Percentiles rank a stretch among this genome's conserved stretches.
phyloP scores from a whole-genome alignment of 2,329 filamentous ascomycete species.

The Penicillium sp. region DNA sequence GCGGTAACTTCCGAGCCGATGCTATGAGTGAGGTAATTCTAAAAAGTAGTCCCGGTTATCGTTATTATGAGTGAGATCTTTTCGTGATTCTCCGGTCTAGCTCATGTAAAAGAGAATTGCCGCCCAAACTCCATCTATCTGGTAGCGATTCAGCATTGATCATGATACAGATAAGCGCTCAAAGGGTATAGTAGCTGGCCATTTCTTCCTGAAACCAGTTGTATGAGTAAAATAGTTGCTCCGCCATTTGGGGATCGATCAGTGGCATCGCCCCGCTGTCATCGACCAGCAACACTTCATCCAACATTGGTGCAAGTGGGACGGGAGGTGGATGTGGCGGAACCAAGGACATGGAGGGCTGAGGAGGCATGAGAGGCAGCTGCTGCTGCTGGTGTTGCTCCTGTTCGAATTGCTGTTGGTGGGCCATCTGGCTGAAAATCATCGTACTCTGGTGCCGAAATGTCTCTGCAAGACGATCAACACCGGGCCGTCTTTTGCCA shows the following conservation, averaged over 20 bases:
- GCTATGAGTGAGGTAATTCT: no score
- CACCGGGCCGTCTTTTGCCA: constrained; percentile 34
- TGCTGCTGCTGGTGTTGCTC: constrained; percentile 14
- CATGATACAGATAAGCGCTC: constrained; percentile 11
- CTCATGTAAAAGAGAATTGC: no score
- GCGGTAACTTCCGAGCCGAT: no score
- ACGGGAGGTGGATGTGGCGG: constrained; percentile 21
- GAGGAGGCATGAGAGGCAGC: constrained; percentile 14
- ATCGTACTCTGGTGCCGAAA: constrained; percentile 37
- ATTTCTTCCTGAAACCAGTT: constrained; percentile 40
- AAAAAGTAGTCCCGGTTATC: no score
- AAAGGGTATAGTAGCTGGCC: constrained; percentile 37
- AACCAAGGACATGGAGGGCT: constrained; percentile 16
- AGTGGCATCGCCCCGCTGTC: constrained; percentile 27
- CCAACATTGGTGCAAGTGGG: constrained; percentile 31
- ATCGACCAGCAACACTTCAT: constrained; percentile 34
- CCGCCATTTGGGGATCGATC: constrained; percentile 34
- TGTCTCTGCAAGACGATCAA: constrained; percentile 34
- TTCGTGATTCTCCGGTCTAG: no score
- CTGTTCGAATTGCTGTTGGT: constrained; percentile 28
- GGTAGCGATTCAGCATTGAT: no score
- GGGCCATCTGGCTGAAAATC: constrained; percentile 35
- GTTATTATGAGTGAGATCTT: no score
- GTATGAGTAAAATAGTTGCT: constrained; percentile 36
- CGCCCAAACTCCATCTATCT: constrained; percentile 3